Conservation (phyloP, 768 basidiomycete species). For the Amanita subjunquillea region DNA sequence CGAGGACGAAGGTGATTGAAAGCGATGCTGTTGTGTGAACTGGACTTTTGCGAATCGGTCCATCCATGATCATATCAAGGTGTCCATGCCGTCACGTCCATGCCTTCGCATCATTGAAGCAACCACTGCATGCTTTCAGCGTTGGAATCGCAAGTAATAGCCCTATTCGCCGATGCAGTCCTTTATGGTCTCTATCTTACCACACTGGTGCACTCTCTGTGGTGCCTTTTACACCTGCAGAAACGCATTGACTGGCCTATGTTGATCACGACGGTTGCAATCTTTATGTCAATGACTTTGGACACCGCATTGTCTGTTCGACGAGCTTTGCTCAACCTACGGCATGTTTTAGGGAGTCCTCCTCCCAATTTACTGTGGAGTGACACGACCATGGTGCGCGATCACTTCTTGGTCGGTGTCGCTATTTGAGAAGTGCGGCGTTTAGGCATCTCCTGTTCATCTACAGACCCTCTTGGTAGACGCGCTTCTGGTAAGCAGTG, state of each 20-base stretch:
- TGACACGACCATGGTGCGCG: constrained; percentile 8
- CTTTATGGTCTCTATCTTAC: constrained; percentile 13
- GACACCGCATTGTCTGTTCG: constrained; percentile 9
- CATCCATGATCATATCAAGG: neutral
- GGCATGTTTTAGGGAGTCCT: neutral
- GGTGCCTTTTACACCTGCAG: constrained; percentile 6
- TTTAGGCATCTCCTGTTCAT: constrained; percentile 3
- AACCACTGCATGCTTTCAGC: neutral
- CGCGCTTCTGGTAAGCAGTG: constrained; percentile 7
- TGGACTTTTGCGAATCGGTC: neutral
- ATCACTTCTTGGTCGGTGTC: neutral
- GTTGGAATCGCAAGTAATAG: constrained; percentile 6
- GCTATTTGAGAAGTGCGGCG: neutral
- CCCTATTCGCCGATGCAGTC: constrained; percentile 10
- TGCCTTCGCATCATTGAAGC: neutral
- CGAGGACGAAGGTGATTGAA: too few species aligned
- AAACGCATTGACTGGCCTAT: constrained; percentile 7
- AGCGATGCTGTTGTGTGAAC: too few species aligned
- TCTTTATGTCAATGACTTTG: constrained; percentile 8
- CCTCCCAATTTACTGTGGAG: constrained; percentile 7
- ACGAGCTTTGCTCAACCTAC: constrained; percentile 8
- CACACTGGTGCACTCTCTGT: constrained; percentile 9
- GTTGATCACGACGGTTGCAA: constrained; percentile 4
- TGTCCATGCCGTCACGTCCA: neutral
- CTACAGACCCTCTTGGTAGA: constrained; percentile 10